phyloP scores from a whole-genome alignment of 805 yeast species.

The Sungouiozyma intestinalis region DNA sequence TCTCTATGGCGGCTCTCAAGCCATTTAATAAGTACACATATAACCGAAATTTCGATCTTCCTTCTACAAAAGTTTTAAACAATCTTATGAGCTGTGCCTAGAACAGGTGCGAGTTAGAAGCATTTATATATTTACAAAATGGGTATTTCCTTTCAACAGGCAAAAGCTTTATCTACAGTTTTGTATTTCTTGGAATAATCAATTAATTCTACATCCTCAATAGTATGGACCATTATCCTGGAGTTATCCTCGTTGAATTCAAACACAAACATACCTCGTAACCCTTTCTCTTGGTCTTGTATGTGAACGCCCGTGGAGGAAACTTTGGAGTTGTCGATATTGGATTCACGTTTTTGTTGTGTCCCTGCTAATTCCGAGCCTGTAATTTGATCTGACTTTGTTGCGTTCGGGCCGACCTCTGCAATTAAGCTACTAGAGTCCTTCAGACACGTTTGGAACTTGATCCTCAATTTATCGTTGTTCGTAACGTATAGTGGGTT shows the following conservation, averaged over 20 bases:
- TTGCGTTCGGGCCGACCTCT: no score
- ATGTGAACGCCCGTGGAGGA: background rate
- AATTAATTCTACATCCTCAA: constrained; percentile 53
- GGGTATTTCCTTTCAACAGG: constrained; percentile 7
- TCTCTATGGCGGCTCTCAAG: no score
- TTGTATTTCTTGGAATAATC: constrained; percentile 31
- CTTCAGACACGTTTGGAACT: constrained; percentile 19
- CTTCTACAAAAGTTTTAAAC: background rate
- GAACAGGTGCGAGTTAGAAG: no score
- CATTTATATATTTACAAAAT: background rate
- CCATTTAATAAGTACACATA: background rate
- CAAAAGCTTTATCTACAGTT: constrained; percentile 12
- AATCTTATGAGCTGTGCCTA: no score
- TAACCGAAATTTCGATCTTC: background rate
- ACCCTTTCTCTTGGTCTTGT: constrained; percentile 1
- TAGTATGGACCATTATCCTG: constrained; percentile 48
- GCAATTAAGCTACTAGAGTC: no score
- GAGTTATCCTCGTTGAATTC: constrained; percentile 51
- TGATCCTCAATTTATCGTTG: constrained; percentile 18
- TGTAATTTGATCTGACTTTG: no score
- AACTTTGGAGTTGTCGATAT: no score
- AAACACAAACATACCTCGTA: constrained; percentile 49
- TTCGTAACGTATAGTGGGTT: constrained; percentile 8
- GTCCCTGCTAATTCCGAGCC: no score
- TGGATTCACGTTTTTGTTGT: no score